These are phyloP conservation scores for Chamaenerion angustifolium DNA, from an alignment of 345 rosid species.

Conservation along the genomic window DNA sequence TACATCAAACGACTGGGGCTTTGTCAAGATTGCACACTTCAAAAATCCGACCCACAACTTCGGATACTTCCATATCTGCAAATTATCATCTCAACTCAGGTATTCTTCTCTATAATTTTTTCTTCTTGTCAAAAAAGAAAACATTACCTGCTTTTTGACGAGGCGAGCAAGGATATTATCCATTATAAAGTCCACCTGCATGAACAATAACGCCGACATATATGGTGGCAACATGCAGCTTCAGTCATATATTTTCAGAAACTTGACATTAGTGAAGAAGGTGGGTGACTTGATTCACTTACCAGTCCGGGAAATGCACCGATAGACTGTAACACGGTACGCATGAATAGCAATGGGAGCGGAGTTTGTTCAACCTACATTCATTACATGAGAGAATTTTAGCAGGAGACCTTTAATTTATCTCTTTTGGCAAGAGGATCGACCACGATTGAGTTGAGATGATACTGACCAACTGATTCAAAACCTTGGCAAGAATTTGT, in stretches of 20 bases:
- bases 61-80: conserved; percentile 94
- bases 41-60: conserved; percentile 98
- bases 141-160: conserved; percentile 76
- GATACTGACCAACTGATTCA: conserved; percentile 83
- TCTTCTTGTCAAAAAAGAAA: conserved; percentile 6
- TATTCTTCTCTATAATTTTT: not conserved
- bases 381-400: not conserved
- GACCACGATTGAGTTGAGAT: conserved; percentile 6
- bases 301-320: conserved; percentile 97
- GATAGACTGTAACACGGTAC: conserved; percentile 90
- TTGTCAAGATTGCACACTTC: conserved; percentile 72
- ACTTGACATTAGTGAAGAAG: not conserved
- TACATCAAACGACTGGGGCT: conserved; percentile 83
- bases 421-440: too few species aligned
- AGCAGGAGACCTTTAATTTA: too few species aligned
- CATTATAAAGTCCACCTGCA: conserved; percentile 80
- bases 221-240: not conserved
- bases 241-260: not conserved
- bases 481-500: conserved; percentile 85
- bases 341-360: conserved; percentile 95
- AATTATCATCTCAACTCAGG: conserved; percentile 9
- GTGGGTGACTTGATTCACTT: conserved; percentile 11
- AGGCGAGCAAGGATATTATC: conserved; percentile 85
- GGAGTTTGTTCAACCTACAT: conserved; percentile 96
- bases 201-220: not conserved